Evolutionary conservation across 2,329 filamentous ascomycete genomes (phyloP).

Genomic region (Neonectria faginata): DNA sequence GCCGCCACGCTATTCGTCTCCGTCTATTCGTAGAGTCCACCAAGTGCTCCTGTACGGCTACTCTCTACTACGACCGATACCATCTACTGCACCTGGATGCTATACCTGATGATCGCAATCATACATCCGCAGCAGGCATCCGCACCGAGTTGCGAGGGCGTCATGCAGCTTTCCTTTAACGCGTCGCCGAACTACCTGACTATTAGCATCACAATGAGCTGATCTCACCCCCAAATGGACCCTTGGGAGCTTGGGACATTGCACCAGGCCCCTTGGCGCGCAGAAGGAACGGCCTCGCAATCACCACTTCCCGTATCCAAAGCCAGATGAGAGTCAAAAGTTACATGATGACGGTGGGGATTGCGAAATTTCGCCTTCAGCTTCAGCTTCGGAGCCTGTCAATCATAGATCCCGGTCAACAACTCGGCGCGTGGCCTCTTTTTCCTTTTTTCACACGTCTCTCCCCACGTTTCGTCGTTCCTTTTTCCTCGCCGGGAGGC

Average conservation of each 20-base stretch:
- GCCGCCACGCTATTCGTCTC: neutral
- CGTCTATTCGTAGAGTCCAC: neutral
- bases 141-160: slow-evolving; percentile 3
- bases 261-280: neutral
- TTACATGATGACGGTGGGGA: slow-evolving; percentile 22
- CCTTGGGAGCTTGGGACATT: neutral
- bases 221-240: slow-evolving; percentile 3
- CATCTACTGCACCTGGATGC: neutral
- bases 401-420: slow-evolving; percentile 23
- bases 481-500: slow-evolving; percentile 1
- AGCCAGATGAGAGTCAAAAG: slow-evolving; percentile 7
- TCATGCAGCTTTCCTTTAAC: slow-evolving; percentile 25
- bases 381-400: slow-evolving; percentile 28
- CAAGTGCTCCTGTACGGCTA: neutral
- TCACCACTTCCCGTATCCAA: slow-evolving; percentile 16
- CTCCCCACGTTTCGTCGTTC: slow-evolving; percentile 29
- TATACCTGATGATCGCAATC: neutral
- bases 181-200: slow-evolving; percentile 5
- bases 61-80: neutral
- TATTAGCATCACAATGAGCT: slow-evolving; percentile 13
- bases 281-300: slow-evolving; percentile 10
- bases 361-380: slow-evolving; percentile 16
- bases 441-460: slow-evolving; percentile 24
- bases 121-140: slow-evolving; percentile 8
- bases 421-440: slow-evolving; percentile 5